Evolutionary conservation across 179 eudicot genomes (phyloP), one percentile per base, ranked within the genome.

Genomic region (Spergularia azorica): DNA sequence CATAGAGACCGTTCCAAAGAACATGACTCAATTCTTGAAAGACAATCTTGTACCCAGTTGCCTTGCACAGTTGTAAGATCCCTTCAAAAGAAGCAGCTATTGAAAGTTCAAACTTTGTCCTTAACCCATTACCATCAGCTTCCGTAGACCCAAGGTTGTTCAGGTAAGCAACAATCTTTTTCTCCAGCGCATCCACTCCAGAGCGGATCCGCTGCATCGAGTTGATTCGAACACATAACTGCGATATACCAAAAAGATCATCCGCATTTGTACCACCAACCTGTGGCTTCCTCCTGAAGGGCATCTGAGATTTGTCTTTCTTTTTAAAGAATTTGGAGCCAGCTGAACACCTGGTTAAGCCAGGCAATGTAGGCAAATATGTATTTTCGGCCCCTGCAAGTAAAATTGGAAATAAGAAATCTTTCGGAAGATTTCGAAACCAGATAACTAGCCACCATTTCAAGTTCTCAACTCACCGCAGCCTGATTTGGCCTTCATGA

Each of bases 181-280:
- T 89, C 70, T 86, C 93, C n/a, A 95, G 70, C 74, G 80, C 84
- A 71, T 89, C 90, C 71, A 87, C 84, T 51, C 91, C 90, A 65
- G 86, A 77, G 18, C 92, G 92, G 67, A 95, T 86, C 16, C 80
- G 79, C 66, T 89, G 90, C 70, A 95, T 52, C 1, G 99, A 87
- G 79, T 95, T 95, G 16, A 95, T 90, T 39, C 97, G 93, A 68
- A 95, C 90, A 75, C 98, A 95, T 17, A 90, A 73, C 74, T 89
- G 89, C 62, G 88, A 81, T 63, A 93, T 41, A 61, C 88, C 90
- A 52, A 83, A 83, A 56, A 87, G 82, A 73, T 87, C 88, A 41
- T 83, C 70, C 63, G 66, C 85, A 57, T 78, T 77, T 70, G 84
- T 58, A 71, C 72, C 83, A 38, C 77, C 88, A 79, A 77, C 79